Percentiles rank a stretch among this genome's conserved stretches.
phyloP scores from a whole-genome alignment of 2,329 filamentous ascomycete species.

The Pseudopithomyces maydicus region DNA sequence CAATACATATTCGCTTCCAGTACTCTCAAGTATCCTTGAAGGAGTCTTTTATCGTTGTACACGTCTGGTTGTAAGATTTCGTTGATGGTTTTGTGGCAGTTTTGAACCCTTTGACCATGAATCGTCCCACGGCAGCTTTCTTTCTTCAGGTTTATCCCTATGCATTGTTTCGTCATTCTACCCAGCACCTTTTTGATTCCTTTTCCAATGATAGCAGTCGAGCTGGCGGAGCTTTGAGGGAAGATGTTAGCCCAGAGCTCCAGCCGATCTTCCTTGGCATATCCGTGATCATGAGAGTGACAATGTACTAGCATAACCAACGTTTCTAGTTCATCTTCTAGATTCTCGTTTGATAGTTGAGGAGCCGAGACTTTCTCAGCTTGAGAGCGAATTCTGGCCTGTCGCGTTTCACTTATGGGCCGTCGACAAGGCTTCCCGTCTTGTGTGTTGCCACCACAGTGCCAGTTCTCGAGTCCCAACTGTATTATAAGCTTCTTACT shows the following conservation, averaged over 20 bases:
- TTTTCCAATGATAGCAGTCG: conserved; percentile 1
- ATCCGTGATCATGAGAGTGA: conserved; percentile 4
- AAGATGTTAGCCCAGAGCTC: conserved; percentile 1
- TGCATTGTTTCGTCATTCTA: not conserved
- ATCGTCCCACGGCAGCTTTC: conserved; percentile 1
- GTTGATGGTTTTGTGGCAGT: conserved; percentile 10
- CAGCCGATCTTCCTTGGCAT: conserved; percentile 7
- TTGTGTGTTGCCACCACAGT: too few species aligned
- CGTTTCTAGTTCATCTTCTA: not conserved
- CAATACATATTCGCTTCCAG: conserved; percentile 10
- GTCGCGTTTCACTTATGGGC: too few species aligned
- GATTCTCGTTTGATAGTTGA: too few species aligned
- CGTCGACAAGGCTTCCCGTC: too few species aligned
- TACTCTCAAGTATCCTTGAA: conserved; percentile 6
- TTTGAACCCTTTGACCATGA: conserved; percentile 11
- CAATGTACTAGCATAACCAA: conserved; percentile 13
- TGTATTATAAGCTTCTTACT: too few species aligned
- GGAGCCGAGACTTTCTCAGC: too few species aligned
- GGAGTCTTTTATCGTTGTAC: not conserved
- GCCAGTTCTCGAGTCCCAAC: too few species aligned
- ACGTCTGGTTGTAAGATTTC: conserved; percentile 10
- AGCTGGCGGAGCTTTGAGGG: not conserved
- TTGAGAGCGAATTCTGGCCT: too few species aligned
- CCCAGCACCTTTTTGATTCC: conserved; percentile 6
- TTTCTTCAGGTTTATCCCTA: not conserved